Base-by-base conservation (phyloP, 768 basidiomycete species). In the Agaricus blazei region DNA sequence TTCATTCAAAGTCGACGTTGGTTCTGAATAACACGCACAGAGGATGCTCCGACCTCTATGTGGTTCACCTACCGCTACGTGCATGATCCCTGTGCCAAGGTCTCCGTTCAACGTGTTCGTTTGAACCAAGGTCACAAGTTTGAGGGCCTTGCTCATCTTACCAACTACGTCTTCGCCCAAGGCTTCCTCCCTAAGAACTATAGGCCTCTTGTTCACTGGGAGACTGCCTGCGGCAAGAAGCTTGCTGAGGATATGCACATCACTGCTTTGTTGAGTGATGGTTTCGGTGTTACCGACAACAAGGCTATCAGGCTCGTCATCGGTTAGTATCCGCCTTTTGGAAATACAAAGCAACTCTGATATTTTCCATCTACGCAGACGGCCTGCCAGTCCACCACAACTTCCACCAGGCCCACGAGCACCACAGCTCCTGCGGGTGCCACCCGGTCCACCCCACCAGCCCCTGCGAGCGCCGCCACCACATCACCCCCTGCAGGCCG, bases 61-160 rank as follows among this genome's bases (percentile, higher is more conserved):
- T 78, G 79, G 77, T 75, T 80, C 62, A 70, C 65, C 51, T 79
- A 78, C 54, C 62, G 70, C 36, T 74, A 77, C 54, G 59, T 67
- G 29, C 66, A 74, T 65, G 68, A 64, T 46, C 54, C 67, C 8
- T 58, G 48, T 15, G 62, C 64, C 3, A 67, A 68, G 31, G 61
- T 65, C 15, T 70, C 75, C 36, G 66, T 68, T n/a, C 79, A 79
- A 59, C 75, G 75, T 31, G 58, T 78, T 58, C 74, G 72, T 63
- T 67, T 78, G 38, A 68, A 58, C 40, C 37, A 58, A 14, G 59
- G 69, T 38, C 59, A 58, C 34, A 71, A 65, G 60, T 64, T 73
- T 49, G 75, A 74, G 57, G 64, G 67, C 26, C 57, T 79, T 23
- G 75, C 75, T n/a, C 72, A 79, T 53, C 59, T 79, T 52, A 78